Conservation (phyloP, 1,284 basidiomycete genomes). For the Tylopilus sp. region DNA sequence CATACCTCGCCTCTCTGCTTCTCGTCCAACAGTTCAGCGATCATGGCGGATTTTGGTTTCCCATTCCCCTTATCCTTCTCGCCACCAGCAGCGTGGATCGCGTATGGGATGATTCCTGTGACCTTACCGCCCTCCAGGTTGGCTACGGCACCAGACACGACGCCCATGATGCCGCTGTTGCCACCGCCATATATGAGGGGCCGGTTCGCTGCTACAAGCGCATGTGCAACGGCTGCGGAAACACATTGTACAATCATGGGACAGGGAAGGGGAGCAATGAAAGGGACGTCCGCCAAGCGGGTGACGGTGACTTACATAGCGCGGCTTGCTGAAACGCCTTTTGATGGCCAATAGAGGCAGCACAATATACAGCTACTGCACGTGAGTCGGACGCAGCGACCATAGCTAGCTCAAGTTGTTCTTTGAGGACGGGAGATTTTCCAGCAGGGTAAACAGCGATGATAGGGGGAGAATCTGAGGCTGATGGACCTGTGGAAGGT, state of each 20-base stretch:
- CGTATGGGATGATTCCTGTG: conserved; percentile 78
- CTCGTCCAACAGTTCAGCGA: conserved; percentile 39
- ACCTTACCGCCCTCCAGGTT: conserved; percentile 64
- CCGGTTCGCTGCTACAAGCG: conserved; percentile 61
- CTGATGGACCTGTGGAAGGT: not conserved
- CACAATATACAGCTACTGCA: conserved; percentile 77
- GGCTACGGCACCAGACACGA: conserved; percentile 69
- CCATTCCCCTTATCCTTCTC: conserved; percentile 50
- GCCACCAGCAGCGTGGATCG: conserved; percentile 65
- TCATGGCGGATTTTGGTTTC: conserved; percentile 19
- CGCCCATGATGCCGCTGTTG: conserved; percentile 81
- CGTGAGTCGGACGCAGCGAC: conserved; percentile 33
- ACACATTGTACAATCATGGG: conserved; percentile 2
- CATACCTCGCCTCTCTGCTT: conserved; percentile 43
- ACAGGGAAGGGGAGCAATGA: conserved; percentile 3
- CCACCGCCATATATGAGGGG: conserved; percentile 88
- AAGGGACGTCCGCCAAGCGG: not conserved
- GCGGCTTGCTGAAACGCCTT: conserved; percentile 68
- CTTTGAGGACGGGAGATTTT: conserved; percentile 1
- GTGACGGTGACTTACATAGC: conserved; percentile 47
- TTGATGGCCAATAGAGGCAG: conserved; percentile 63
- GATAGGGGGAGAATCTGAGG: not conserved
- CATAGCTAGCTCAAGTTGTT: conserved; percentile 24
- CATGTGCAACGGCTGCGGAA: conserved; percentile 62
- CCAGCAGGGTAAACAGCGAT: not conserved